phyloP scores from a whole-genome alignment of 345 rosid species.

The Arabidopsis suecica region DNA sequence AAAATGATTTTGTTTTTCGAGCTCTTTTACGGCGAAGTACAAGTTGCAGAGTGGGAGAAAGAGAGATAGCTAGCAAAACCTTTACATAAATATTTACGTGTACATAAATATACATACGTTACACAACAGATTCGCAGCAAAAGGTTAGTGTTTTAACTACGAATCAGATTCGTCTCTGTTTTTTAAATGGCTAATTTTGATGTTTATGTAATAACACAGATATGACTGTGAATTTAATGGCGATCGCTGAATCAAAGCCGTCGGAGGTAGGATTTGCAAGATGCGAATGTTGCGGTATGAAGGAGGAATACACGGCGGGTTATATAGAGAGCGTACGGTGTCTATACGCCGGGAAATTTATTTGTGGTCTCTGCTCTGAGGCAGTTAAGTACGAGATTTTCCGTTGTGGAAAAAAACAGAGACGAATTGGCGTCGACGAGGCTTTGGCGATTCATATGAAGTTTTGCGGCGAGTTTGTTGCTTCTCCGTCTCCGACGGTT shows the following conservation, averaged over 20 bases:
- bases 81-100: neutral
- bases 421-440: constrained; percentile 69
- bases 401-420: constrained; percentile 46
- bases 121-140: neutral
- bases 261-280: constrained; percentile 57
- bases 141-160: neutral
- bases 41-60: constrained; percentile 44
- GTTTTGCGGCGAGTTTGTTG: constrained; percentile 61
- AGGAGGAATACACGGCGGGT: constrained; percentile 79
- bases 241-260: constrained; percentile 4
- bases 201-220: constrained; percentile 2
- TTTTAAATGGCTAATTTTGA: neutral
- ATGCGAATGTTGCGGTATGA: constrained; percentile 77
- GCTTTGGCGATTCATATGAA: constrained; percentile 71
- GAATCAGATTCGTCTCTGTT: neutral
- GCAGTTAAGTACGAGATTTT: constrained; percentile 75
- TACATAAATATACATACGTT: neutral
- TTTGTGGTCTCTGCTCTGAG: constrained; percentile 88
- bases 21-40: constrained; percentile 31
- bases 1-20: constrained; percentile 28
- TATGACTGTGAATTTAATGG: neutral
- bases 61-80: constrained; percentile 32
- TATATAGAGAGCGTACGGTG: constrained; percentile 62
- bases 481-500: constrained; percentile 56
- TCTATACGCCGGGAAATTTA: constrained; percentile 67